phyloP scores from a whole-genome alignment of 768 basidiomycete species.

The Lentinus tigrinus region DNA sequence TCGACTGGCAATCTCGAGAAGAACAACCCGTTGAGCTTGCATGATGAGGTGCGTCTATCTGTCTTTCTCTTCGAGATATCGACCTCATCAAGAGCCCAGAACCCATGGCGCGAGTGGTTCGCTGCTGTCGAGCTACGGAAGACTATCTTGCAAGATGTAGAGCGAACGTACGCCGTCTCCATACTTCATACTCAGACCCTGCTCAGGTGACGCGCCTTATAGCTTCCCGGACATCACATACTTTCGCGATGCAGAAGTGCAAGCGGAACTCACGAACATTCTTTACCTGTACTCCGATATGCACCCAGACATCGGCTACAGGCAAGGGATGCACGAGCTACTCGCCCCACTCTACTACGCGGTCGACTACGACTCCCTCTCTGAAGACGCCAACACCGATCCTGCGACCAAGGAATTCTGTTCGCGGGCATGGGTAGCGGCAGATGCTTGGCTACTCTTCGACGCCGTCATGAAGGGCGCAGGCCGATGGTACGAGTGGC shows the following conservation, averaged over 20 bases:
- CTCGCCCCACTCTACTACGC: slow-evolving; percentile 86
- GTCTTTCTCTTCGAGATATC: background rate
- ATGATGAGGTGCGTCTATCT: slow-evolving; percentile 56
- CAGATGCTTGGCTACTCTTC: slow-evolving; percentile 89
- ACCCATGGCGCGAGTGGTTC: slow-evolving; percentile 97
- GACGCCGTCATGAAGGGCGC: slow-evolving; percentile 73
- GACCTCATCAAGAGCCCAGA: slow-evolving; percentile 43
- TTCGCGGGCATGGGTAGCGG: slow-evolving; percentile 66
- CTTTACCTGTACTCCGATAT: slow-evolving; percentile 81
- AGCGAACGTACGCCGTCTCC: slow-evolving; percentile 72
- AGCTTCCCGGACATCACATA: slow-evolving; percentile 97
- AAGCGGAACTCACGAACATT: slow-evolving; percentile 79
- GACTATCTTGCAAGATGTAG: slow-evolving; percentile 91
- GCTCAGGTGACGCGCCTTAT: background rate
- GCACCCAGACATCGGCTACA: slow-evolving; percentile 84
- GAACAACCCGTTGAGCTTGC: slow-evolving; percentile 81
- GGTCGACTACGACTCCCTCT: slow-evolving; percentile 78
- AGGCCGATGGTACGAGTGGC: slow-evolving; percentile 70
- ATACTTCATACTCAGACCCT: background rate
- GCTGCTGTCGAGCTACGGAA: slow-evolving; percentile 83
- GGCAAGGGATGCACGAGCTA: slow-evolving; percentile 99
- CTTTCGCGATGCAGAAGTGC: slow-evolving; percentile 75
- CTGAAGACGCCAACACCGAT: slow-evolving; percentile 33
- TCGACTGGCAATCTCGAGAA: slow-evolving; percentile 51
- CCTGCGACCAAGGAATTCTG: slow-evolving; percentile 57